Conservation (phyloP, 257 asterid genomes). For the Capsicum baccatum region DNA sequence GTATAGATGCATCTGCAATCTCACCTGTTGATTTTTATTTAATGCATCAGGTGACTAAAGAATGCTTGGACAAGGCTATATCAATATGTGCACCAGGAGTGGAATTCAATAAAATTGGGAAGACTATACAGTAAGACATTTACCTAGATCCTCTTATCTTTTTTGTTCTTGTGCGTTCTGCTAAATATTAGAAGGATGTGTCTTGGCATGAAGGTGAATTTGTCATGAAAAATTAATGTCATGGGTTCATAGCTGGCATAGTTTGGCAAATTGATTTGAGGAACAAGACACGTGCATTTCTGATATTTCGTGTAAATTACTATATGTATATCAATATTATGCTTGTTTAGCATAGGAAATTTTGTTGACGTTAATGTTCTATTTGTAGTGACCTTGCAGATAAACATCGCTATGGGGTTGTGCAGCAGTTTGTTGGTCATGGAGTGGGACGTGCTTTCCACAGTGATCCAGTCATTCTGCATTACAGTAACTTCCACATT, state of each 20-base stretch:
- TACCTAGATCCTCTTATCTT: constrained; percentile 14
- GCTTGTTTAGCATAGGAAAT: not conserved
- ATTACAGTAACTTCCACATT: constrained; percentile 57
- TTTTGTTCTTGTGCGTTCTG: not conserved
- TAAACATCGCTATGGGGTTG: constrained; percentile 80
- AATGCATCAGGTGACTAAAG: constrained; percentile 72
- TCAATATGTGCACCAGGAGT: constrained; percentile 92
- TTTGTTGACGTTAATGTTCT: constrained; percentile 41
- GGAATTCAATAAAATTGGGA: constrained; percentile 82
- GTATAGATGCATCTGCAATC: not conserved
- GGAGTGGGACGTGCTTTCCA: constrained; percentile 96
- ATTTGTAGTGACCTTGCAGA: constrained; percentile 83
- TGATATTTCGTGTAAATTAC: not conserved
- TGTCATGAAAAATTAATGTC: not conserved
- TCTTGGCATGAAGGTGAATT: not conserved
- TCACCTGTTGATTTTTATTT: constrained; percentile 18
- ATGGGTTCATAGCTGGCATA: not conserved
- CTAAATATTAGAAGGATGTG: not conserved
- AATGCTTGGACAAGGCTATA: constrained; percentile 83
- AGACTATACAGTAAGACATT: constrained; percentile 79
- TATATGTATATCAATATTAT: not conserved
- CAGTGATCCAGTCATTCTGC: constrained; percentile 87
- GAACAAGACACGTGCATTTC: not conserved
- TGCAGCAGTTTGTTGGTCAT: constrained; percentile 92
- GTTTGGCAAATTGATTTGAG: not conserved